Evolutionary conservation across 495 filamentous ascomycete genomes (phyloP).

Genomic region (Aspergillus homomorphus): DNA sequence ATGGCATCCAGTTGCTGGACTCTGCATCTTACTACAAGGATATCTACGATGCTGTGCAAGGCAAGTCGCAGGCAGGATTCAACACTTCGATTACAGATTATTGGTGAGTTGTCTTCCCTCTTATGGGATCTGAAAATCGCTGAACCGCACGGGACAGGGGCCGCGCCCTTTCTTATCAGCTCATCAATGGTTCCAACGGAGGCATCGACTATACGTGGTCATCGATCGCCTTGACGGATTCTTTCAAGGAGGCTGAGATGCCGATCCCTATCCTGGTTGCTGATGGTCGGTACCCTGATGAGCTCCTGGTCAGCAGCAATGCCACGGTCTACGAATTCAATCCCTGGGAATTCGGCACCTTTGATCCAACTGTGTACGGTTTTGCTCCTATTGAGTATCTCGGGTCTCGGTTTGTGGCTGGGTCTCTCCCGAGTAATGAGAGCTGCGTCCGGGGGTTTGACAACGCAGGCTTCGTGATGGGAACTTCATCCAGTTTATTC

Average conservation of each 20-base stretch:
- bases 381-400: slow-evolving; percentile 74
- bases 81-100: slow-evolving; percentile 81
- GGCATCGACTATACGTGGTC: slow-evolving; percentile 83
- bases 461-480: slow-evolving; percentile 82
- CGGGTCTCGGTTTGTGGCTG: slow-evolving; percentile 74
- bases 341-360: slow-evolving; percentile 83
- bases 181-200: slow-evolving; percentile 74
- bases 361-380: slow-evolving; percentile 75
- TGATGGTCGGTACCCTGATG: slow-evolving; percentile 66
- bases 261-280: slow-evolving; percentile 84
- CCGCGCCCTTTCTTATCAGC: slow-evolving; percentile 76
- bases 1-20: slow-evolving; percentile 50
- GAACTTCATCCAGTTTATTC: slow-evolving; percentile 88
- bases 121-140: slow-evolving; percentile 15
- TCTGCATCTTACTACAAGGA: slow-evolving; percentile 65
- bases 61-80: slow-evolving; percentile 69
- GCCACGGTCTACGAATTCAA: slow-evolving; percentile 85
- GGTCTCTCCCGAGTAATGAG: slow-evolving; percentile 54
- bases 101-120: slow-evolving; percentile 49
- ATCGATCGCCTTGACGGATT: slow-evolving; percentile 66
- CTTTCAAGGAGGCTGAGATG: slow-evolving; percentile 66
- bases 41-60: slow-evolving; percentile 57
- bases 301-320: slow-evolving; percentile 64
- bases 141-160: slow-evolving; percentile 33
- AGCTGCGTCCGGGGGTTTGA: slow-evolving; percentile 79